Base-by-base conservation (phyloP, 345 rosid species). In the Populus alba region DNA sequence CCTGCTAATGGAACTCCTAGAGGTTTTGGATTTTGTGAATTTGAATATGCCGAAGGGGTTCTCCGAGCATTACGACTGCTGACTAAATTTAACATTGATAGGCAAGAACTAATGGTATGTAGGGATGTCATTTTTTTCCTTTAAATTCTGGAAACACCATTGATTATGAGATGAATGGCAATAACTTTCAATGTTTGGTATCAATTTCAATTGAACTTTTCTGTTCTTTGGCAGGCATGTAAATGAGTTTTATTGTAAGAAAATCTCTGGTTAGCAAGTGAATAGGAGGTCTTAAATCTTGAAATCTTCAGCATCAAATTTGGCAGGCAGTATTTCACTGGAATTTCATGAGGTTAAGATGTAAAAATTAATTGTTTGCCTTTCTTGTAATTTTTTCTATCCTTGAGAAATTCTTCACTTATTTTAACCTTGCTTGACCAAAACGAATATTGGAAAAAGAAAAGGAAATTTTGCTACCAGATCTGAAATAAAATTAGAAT, bases 11-110 rank as follows among this genome's bases (percentile, higher is more conserved):
- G 93, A 75, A 89, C 95, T 80, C 97, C 90, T 77, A 92, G 83
- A 88, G 91, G 97, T 75, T 96, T 94, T 83, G 99, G 99, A 41
- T 92, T 96, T 82, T 96, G 93, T 86, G 97, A 96, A 87, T 94
- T 94, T 83, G 99, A 92, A 77, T 87, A 93, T 83, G 93, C 99
- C 65, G 98, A 96, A 85, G 99, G 97, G 71, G 93, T 90, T 89
- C 98, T 96, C 73, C 93, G 97, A 75, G 98, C 98, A 68, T 80
- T 96, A 69, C 98, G 98, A 71, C 85, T 96, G 13, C 92, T 96
- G 75, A 92, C 87, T 81, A 92, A 92, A 92, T 91, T 89, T 70
- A 92, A 84, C 70, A 89, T 96, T 75, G 99, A 96, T 73, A 97
- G 98, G 75, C 98, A 94, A 88, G 97, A 94, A 82, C 83, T 96